Evolutionary conservation across 164 flowering plant species (phyloP).

Genomic region (Pachysandra terminalis): DNA sequence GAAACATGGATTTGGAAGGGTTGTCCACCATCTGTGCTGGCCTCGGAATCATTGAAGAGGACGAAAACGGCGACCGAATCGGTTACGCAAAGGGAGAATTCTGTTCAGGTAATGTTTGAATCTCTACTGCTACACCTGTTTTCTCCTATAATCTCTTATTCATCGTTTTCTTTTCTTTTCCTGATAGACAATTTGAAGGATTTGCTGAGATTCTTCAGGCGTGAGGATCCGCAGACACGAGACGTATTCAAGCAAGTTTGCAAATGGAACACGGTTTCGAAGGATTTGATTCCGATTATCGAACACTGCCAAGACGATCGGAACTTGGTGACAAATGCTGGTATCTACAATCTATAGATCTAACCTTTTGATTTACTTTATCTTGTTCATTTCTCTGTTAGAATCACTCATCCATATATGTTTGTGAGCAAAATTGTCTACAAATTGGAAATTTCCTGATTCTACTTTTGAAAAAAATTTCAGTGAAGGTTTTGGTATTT

Average conservation of each 20-base stretch:
- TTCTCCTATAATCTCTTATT: neutral
- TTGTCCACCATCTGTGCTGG: conserved; percentile 69
- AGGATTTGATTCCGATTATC: conserved; percentile 81
- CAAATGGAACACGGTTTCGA: conserved; percentile 73
- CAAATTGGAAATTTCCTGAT: neutral
- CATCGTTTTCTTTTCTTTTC: neutral
- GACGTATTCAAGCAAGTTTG: conserved; percentile 92
- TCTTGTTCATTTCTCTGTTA: too few relatives aligned
- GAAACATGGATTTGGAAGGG: conserved; percentile 50
- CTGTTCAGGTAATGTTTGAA: conserved; percentile 51
- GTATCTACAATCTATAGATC: conserved; percentile 23
- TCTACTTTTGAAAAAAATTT: conserved; percentile 10
- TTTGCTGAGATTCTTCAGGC: conserved; percentile 79
- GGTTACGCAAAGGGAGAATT: conserved; percentile 56
- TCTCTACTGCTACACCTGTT: neutral
- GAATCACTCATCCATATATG: neutral
- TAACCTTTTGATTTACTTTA: neutral
- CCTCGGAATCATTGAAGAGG: conserved; percentile 60
- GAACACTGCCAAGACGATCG: conserved; percentile 65
- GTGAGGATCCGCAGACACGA: conserved; percentile 79
- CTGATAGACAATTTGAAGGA: conserved; percentile 89
- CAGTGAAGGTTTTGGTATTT: conserved; percentile 93
- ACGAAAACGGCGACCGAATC: conserved; percentile 45
- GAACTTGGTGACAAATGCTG: conserved; percentile 68
- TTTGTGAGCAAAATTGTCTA: neutral